These are phyloP conservation scores for Fusarium succisae DNA, from an alignment of 2,329 filamentous ascomycete genomes.

Conservation along the genomic window DNA sequence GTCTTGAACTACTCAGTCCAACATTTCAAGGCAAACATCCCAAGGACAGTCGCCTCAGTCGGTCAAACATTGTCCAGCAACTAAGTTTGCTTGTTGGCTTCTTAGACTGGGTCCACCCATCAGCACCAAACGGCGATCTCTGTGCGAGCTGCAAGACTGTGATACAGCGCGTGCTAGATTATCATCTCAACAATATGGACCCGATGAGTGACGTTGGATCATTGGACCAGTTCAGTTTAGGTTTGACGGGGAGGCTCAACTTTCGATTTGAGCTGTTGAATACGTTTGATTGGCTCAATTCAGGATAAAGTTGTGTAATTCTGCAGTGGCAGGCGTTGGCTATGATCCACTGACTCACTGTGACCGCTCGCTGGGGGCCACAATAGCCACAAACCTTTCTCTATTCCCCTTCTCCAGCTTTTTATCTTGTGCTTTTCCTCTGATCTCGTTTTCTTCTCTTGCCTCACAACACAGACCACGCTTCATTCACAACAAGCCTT, in stretches of 20 bases:
- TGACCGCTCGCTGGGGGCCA: not conserved
- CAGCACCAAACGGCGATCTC: not conserved
- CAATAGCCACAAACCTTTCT: not conserved
- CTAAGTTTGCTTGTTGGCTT: not conserved
- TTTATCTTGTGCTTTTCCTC: accelerated
- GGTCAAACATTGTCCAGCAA: conserved; percentile 8
- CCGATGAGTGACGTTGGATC: not conserved
- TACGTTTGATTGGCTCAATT: conserved; percentile 10
- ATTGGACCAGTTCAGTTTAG: not conserved
- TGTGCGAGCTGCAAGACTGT: conserved; percentile 15
- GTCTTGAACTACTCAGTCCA: not conserved
- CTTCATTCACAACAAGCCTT: not conserved
- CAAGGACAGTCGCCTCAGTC: not conserved
- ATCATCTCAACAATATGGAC: not conserved
- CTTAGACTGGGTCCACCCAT: conserved; percentile 14
- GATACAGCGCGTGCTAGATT: conserved; percentile 8
- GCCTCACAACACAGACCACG: accelerated
- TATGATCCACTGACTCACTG: not conserved
- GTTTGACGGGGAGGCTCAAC: not conserved
- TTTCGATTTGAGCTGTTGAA: conserved; percentile 12
- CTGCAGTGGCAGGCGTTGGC: not conserved
- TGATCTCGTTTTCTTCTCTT: not conserved
- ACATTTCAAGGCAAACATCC: conserved; percentile 2
- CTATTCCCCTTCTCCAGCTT: not conserved
- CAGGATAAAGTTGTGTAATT: not conserved